Conservation (phyloP, 768 basidiomycete species). For the Mycena epipterygia region DNA sequence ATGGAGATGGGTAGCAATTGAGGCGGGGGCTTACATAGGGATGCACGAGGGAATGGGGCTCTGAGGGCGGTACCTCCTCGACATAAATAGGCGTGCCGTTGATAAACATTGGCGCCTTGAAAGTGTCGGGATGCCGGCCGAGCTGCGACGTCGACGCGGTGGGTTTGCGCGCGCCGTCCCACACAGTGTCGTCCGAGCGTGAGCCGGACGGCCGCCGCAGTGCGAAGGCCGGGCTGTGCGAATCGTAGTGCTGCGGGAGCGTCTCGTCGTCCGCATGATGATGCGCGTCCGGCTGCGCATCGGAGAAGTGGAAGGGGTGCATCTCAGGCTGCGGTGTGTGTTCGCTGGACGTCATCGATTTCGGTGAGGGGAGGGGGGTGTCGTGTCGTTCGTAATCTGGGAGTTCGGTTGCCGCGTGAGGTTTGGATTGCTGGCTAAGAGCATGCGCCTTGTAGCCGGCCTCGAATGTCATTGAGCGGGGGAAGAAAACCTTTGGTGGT, state of each 20-base stretch:
- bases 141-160: conserved; percentile 35
- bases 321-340: conserved; percentile 9
- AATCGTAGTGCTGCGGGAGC: conserved; percentile 8
- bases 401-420: conserved; percentile 40
- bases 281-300: conserved; percentile 24
- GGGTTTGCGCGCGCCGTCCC: conserved; percentile 41
- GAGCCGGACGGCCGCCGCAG: conserved; percentile 44
- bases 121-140: conserved; percentile 7
- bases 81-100: conserved; percentile 31
- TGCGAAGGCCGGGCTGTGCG: neutral
- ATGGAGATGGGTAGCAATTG: neutral
- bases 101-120: conserved; percentile 23
- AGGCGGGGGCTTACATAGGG: conserved; percentile 53
- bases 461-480: conserved; percentile 77
- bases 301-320: neutral
- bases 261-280: conserved; percentile 25
- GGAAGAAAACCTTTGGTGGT: conserved; percentile 77
- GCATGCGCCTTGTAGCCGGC: conserved; percentile 69
- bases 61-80: conserved; percentile 20
- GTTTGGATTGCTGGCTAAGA: conserved; percentile 39
- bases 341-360: conserved; percentile 26
- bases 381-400: conserved; percentile 45
- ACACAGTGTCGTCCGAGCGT: conserved; percentile 47
- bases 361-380: conserved; percentile 36
- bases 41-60: conserved; percentile 50